Evolutionary conservation across 345 rosid genomes (phyloP), one percentile per base, ranked within the genome.

Genomic region (Syzygium aromaticum): DNA sequence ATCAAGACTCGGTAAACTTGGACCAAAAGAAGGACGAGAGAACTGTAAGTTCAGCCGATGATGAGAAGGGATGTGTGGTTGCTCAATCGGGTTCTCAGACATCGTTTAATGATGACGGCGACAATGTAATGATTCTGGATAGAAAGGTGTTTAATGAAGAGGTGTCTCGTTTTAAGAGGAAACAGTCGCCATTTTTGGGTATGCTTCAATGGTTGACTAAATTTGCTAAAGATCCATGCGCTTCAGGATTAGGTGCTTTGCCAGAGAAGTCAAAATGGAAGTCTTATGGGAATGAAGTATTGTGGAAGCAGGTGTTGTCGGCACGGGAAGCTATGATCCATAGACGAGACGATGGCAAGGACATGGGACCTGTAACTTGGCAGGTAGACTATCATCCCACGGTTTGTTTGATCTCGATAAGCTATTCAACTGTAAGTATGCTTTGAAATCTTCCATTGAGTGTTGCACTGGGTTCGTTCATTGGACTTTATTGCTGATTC

Each of bases 241-340:
- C 92, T 87, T 86, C 88, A 5, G 87, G 88, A 22, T 86, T 94
- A 87, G 93, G 86, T 86, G 54, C 89, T 57, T 88, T 96, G 89
- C 99, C 98, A 0, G 98, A 95, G 67, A 91, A 89, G 80, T 91
- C 98, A 38, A 92, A 93, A 67, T 98, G 98, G 99, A 94, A 86
- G 15, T 89, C 90, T 86, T 93, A 87, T 89, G 95, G 93, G 85
- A 92, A 85, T 85, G 95, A 91, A 46, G 94, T 93, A 89, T 86
- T 91, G 15, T 95, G 99, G 99, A 96, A 92, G 92, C 97, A 93
- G 91, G 92, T 92, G 84, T 92, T 98, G 87, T 86, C 90, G 89
- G 92, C 90, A 90, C 92, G 99, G 38, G 97, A 95, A 51, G 89
- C 91, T 22, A 84, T 88, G 52, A 87, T 92, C 86, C 56, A 52